Evolutionary conservation across 2,329 filamentous ascomycete genomes (phyloP), one percentile per base, ranked within the genome.

Genomic region (Colletotrichum gloeosporioides): DNA sequence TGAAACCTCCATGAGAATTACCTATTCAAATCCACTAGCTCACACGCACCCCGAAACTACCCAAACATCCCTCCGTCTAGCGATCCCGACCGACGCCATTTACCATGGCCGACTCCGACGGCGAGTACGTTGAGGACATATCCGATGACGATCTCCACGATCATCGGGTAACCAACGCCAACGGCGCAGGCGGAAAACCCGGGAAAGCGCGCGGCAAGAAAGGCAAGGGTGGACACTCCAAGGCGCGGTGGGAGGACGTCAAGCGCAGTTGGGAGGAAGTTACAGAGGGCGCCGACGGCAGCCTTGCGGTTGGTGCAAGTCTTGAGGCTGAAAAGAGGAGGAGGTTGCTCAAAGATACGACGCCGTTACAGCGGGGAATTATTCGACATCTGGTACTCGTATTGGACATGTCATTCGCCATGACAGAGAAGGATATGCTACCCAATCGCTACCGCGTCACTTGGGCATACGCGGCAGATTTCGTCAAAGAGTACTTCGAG

Each of bases 361-460:
- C 96, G 64, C 97, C 97, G 15, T 89, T 99, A 71, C 97, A 99
- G 86, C 92, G 97, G 80, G 97, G 97, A 77, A 99, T 99, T 81
- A 99, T 99, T 85, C 93, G 97, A n/a, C 96, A 99, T 85, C 87
- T 99, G 66, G 93, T 99, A 73, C 89, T 99, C 27, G 93, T 99
- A 53, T 87, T 99, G 39, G 97, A 99, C 85, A 93, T 99, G 85
- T 98, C 95, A 27, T 94, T 95, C 78, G 95, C 96, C 67, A 99
- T 99, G 97, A 86, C 92, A 7, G 96, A 99, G 85, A 99, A 99
- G 85, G 97, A 99, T 83, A 90, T 99, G 79, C 92, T 97, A 31
- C 97, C 97, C 8, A 98, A 93, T 59, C 92, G 96, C 76, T 96
- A 96, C 85, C 90, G 96, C 49, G 90, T 98, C 36, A 94, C 93